Evolutionary conservation across 139 green algal genomes (phyloP).

Genomic region (Ettlia oleoabundans): DNA sequence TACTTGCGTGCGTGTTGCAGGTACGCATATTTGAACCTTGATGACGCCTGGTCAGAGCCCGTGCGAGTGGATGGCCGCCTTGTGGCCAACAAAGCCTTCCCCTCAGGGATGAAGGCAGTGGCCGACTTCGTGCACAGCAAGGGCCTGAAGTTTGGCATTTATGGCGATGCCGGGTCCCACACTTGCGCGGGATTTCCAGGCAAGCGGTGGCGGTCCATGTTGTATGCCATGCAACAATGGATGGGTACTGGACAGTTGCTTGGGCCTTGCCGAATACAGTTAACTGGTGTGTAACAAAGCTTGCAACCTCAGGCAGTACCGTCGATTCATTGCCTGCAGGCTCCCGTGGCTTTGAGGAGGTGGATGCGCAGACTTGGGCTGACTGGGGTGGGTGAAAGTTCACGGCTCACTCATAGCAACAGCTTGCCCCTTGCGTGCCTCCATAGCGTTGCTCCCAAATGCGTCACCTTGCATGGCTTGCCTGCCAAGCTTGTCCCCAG

Average conservation of each 20-base stretch:
- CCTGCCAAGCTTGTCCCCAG: too few species aligned
- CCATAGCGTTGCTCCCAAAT: neutral
- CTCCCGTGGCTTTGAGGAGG: constrained; percentile 62
- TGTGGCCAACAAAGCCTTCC: neutral
- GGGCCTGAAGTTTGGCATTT: constrained; percentile 77
- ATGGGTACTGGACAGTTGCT: too few species aligned
- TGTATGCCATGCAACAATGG: too few species aligned
- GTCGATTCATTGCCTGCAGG: constrained; percentile 41
- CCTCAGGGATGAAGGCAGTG: constrained; percentile 50
- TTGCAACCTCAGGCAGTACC: too few species aligned
- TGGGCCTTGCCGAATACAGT: too few species aligned
- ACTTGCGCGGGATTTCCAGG: constrained; percentile 73
- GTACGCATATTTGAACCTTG: neutral
- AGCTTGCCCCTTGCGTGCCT: neutral
- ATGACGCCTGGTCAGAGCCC: constrained; percentile 6
- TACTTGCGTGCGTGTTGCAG: neutral
- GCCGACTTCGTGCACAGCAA: constrained; percentile 58
- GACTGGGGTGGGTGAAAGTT: constrained; percentile 58
- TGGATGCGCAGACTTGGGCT: constrained; percentile 68
- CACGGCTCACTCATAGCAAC: too few species aligned
- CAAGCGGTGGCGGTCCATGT: too few species aligned
- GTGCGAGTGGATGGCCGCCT: neutral
- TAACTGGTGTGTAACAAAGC: too few species aligned
- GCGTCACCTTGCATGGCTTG: neutral
- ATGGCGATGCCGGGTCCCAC: constrained; percentile 62